A percentile compares a stretch with the other conserved stretches of the same genome.
Evolutionary conservation across 2,329 filamentous ascomycete species (phyloP).

Genomic region (Phoma sp.): DNA sequence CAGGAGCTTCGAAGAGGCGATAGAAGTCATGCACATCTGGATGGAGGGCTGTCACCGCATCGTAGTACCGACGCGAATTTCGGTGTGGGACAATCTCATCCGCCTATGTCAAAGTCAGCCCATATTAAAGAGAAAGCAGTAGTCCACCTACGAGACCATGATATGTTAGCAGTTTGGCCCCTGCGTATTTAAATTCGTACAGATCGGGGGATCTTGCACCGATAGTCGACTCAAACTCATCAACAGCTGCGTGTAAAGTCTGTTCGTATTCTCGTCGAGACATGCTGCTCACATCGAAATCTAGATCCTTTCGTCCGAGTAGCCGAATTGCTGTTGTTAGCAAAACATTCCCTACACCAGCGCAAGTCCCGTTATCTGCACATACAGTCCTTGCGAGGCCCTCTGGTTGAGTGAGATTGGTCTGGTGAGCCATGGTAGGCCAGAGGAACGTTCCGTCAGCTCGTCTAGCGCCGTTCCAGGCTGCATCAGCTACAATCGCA

Average conservation of each 20-base stretch:
- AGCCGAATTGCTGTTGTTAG: constrained; percentile 8
- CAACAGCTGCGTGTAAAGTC: constrained; percentile 11
- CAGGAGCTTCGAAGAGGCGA: constrained; percentile 32
- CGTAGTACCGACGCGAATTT: constrained; percentile 21
- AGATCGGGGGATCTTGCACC: constrained; percentile 26
- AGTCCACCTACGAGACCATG: constrained; percentile 25
- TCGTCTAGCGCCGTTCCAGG: constrained; percentile 22
- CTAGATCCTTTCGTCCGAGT: constrained; percentile 22
- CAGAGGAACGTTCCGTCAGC: constrained; percentile 25
- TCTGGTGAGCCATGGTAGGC: constrained; percentile 17
- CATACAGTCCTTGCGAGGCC: constrained; percentile 21
- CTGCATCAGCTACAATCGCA: constrained; percentile 22
- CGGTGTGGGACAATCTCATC: constrained; percentile 14
- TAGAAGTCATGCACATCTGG: constrained; percentile 27
- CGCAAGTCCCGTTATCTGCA: constrained; percentile 16
- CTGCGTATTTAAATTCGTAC: constrained; percentile 19
- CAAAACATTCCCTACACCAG: not conserved
- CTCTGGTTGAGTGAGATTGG: constrained; percentile 11
- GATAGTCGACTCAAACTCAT: constrained; percentile 22
- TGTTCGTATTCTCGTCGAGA: constrained; percentile 12
- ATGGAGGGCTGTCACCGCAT: constrained; percentile 13
- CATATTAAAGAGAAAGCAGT: no score
- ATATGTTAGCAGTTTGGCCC: constrained; percentile 34
- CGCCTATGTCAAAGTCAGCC: constrained; percentile 5
- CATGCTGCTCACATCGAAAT: constrained; percentile 8